Conservation (phyloP, 2,329 filamentous ascomycete genomes). For the Cylindrodendrum hubeiense region DNA sequence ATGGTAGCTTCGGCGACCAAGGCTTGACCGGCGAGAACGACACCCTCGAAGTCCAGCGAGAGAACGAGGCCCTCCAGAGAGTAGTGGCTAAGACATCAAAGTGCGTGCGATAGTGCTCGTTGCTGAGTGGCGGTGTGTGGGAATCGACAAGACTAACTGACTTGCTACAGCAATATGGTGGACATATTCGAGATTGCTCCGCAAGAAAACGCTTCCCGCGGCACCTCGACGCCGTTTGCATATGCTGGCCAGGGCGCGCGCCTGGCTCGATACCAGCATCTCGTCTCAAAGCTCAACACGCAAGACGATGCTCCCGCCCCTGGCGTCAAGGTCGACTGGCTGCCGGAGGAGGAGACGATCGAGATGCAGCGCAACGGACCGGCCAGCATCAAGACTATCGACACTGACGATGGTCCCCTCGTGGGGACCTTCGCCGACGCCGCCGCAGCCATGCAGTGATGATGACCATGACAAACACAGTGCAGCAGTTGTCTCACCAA, state of each 20-base stretch:
- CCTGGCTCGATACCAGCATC: conserved; percentile 70
- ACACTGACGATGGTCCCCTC: conserved; percentile 56
- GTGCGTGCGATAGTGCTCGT: conserved; percentile 53
- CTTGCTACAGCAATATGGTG: conserved; percentile 69
- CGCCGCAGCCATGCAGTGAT: conserved; percentile 62
- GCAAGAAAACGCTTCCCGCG: conserved; percentile 56
- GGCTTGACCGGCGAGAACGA: conserved; percentile 67
- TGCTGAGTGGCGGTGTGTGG: not conserved
- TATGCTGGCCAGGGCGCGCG: conserved; percentile 68
- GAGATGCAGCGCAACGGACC: conserved; percentile 57
- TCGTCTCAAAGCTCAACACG: conserved; percentile 69
- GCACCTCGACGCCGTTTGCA: conserved; percentile 55
- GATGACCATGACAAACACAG: conserved; percentile 13
- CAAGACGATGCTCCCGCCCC: conserved; percentile 55
- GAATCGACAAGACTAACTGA: conserved; percentile 20
- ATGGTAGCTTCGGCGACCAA: conserved; percentile 73
- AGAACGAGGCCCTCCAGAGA: conserved; percentile 73
- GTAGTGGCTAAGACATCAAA: conserved; percentile 75
- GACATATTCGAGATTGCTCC: conserved; percentile 76
- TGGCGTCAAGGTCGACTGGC: conserved; percentile 67
- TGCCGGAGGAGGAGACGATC: conserved; percentile 63
- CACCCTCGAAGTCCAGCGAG: conserved; percentile 71
- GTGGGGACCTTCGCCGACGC: conserved; percentile 73
- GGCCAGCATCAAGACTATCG: conserved; percentile 49
- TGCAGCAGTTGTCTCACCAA: conserved; percentile 8